phyloP scores from a whole-genome alignment of 805 yeast genomes.

The Cephaloascus albidus region DNA sequence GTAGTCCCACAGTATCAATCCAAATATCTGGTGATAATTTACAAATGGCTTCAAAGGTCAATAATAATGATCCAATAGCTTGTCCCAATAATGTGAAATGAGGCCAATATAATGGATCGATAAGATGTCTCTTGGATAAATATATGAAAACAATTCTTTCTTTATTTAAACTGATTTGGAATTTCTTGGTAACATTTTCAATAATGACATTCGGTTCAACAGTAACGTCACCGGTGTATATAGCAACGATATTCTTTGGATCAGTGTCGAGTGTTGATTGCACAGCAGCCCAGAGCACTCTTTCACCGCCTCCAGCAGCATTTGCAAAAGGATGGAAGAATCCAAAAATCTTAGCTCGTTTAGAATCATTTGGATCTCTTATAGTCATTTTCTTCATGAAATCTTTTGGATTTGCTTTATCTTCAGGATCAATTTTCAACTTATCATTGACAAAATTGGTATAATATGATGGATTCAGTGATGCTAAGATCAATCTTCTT shows the following conservation, averaged over 20 bases:
- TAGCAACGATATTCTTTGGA: conserved; percentile 43
- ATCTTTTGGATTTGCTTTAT: conserved; percentile 10
- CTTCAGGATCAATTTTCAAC: conserved; percentile 20
- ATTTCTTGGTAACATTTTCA: conserved; percentile 42
- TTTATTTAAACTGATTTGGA: conserved; percentile 40
- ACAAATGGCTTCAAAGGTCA: conserved; percentile 63
- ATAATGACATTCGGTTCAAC: conserved; percentile 39
- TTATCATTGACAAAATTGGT: conserved; percentile 16
- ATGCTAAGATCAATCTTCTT: conserved; percentile 19
- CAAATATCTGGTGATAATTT: conserved; percentile 78
- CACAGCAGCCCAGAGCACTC: conserved; percentile 93
- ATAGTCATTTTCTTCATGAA: conserved; percentile 18
- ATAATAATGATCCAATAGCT: conserved; percentile 65
- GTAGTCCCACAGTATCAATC: conserved; percentile 92
- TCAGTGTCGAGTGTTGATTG: conserved; percentile 49
- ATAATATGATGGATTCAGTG: conserved; percentile 16
- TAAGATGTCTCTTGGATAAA: conserved; percentile 44
- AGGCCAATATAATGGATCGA: conserved; percentile 70
- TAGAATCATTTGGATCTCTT: conserved; percentile 23
- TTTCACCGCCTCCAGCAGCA: conserved; percentile 98
- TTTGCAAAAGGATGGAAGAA: conserved; percentile 94
- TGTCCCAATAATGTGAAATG: conserved; percentile 80
- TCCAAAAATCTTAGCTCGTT: conserved; percentile 51
- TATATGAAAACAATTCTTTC: conserved; percentile 54
- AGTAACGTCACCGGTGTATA: conserved; percentile 65